Conservation (phyloP, 2,329 filamentous ascomycete species). For the Penicillium glabrum region DNA sequence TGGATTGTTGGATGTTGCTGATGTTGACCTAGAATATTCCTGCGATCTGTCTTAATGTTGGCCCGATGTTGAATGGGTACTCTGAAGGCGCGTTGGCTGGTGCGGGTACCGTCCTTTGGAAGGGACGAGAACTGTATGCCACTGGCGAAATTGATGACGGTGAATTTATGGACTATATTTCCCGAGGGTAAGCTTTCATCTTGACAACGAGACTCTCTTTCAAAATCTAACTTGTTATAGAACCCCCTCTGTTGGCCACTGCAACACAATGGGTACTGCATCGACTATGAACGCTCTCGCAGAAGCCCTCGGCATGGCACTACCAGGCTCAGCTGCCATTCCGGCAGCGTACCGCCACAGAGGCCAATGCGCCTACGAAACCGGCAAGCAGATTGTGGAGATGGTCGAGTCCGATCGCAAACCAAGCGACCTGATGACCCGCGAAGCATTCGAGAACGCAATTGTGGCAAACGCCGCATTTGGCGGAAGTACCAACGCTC, state of each 20-base stretch:
- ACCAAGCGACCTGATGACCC: slow-evolving; percentile 57
- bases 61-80: slow-evolving; percentile 55
- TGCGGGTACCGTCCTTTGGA: slow-evolving; percentile 51
- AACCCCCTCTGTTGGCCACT: slow-evolving; percentile 50
- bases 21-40: slow-evolving; percentile 46
- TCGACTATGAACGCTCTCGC: slow-evolving; percentile 55
- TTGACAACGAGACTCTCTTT: not conserved
- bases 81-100: slow-evolving; percentile 43
- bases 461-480: slow-evolving; percentile 57
- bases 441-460: slow-evolving; percentile 57
- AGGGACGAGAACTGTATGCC: slow-evolving; percentile 49
- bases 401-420: slow-evolving; percentile 52
- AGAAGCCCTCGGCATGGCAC: slow-evolving; percentile 54
- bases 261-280: slow-evolving; percentile 57
- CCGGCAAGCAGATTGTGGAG: slow-evolving; percentile 51
- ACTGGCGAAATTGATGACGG: slow-evolving; percentile 48
- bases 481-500: slow-evolving; percentile 58
- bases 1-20: not conserved
- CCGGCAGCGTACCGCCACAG: slow-evolving; percentile 53
- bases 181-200: slow-evolving; percentile 33
- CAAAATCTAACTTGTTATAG: slow-evolving; percentile 20
- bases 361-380: slow-evolving; percentile 50
- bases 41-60: slow-evolving; percentile 53
- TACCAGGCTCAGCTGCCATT: slow-evolving; percentile 54
- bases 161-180: slow-evolving; percentile 49